Base-by-base conservation (phyloP, 768 basidiomycete species). In the Russula ochroleuca region DNA sequence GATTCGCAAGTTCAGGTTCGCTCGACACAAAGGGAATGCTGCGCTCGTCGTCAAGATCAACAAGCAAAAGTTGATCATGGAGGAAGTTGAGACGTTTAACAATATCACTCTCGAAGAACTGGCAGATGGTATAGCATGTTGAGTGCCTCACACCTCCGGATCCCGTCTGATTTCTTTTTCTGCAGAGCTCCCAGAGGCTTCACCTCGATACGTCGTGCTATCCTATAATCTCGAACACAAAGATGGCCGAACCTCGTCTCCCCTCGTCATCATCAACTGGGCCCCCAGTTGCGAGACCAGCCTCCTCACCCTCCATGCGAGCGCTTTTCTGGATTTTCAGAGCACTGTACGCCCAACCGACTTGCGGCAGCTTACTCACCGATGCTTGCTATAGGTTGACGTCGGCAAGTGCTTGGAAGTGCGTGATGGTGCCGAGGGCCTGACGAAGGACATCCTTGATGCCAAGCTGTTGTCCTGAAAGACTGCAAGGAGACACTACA, bases 11-110 rank as follows among this genome's bases (percentile, higher is more conserved):
- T 96, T 95, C 77, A 77, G 90, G 15, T 89, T 92, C 61, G 77
- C 78, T 5, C 83, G 88, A 25, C 84, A 81, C 70, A 81, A 80
- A 49, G 74, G 86, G 43, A 87, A 81, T 69, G 87, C 91, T 28
- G 93, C 92, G 17, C 78, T 95, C 59, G 77, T 93, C 69, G 85
- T 95, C 75, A 95, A 94, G 84, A 92, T 95, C 76, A 88, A 94
- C 81, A 94, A 91, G 79, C 74, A 79, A 45, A 79, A 85, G 69
- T 81, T 95, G 62, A 71, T 85, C 67, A 88, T 97, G 87, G 87
- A 89, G 72, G 87, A 92, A 70, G 88, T 86, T 37, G 90, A 93
- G 59, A 84, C 87, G 71, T 86, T 90, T 67, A 86, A 88, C 70
- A 76, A 84, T 64, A 86, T 91, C 64, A 81, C 80, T 60, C 84